Base-by-base conservation (phyloP, 331 rosid species). In the Acacia pycnantha region DNA sequence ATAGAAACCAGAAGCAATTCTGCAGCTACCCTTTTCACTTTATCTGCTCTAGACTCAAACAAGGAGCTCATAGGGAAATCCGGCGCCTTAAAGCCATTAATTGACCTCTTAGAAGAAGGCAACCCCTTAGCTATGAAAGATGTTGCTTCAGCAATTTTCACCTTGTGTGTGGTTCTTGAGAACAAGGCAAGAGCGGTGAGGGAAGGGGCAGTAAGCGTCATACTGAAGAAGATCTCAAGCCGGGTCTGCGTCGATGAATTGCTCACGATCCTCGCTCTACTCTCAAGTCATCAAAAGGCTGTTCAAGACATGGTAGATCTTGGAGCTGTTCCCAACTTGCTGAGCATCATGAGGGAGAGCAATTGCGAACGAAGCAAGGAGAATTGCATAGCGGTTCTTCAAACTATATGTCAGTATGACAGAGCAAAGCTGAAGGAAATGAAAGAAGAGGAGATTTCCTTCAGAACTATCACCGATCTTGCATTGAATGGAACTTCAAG, bases 21-120 rank as follows among this genome's bases (percentile, higher is more conserved):
- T 18, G 98, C 98, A 26, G 98, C 98, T 4, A 84, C 98, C n/a
- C 89, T 95, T 58, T 95, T 95, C 84, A 95, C 98, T 29, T 65
- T 95, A 76, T 95, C 98, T 14, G 98, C 97, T 83, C 87, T 95
- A 22, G 98, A 95, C 84, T 93, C 98, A 24, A 95, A 95, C 92
- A 95, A 95, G 83, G 87, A 87, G 16, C 89, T 95, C 14, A 92
- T 95, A 22, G 98, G 98, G 22, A 87, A 90, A 89, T 88, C 93
- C 0, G 97, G 97, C 19, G 98, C 98, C 73, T 76, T 95, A 11
- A 87, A 88, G 79, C 93, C 94, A 0, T 89, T 93, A 27, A 84
- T 95, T 8, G 88, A 89, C 75, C 93, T 95, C 24, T 84, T 93
- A 33, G 98, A 93, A 12, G 98, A 92, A 86, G 98, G 97, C 24